Evolutionary conservation across 257 asterid genomes (phyloP).

Genomic region (Nicotiana noctiflora): DNA sequence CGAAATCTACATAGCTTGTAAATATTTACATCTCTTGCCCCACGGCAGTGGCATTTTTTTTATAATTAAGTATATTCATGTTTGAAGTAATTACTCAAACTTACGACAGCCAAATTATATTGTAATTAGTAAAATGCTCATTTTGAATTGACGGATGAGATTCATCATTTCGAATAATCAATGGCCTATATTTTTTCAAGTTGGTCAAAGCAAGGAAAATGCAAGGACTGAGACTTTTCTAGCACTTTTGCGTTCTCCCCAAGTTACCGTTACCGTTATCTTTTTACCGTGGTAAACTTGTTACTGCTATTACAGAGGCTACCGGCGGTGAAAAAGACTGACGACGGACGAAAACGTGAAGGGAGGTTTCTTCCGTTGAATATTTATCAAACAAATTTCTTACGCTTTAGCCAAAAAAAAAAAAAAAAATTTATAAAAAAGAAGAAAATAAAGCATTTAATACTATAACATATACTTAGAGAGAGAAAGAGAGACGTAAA

Average conservation of each 20-base stretch:
- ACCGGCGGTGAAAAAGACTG: neutral
- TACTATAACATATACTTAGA: neutral
- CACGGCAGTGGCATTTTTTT: no score
- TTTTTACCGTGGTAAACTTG: neutral
- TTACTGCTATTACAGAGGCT: neutral
- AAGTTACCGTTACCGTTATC: constrained; percentile 5
- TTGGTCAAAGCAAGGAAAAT: neutral
- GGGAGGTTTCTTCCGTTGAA: neutral
- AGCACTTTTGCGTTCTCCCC: neutral
- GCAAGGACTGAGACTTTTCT: neutral
- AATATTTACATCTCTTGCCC: neutral
- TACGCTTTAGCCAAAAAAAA: neutral
- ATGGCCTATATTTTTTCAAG: neutral
- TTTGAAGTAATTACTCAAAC: no score
- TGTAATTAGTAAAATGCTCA: neutral
- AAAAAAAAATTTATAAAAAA: neutral
- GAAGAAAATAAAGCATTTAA: neutral
- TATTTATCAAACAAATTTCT: neutral
- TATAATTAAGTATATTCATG: no score
- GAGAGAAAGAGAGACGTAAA: constrained; percentile 37
- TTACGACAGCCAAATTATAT: no score
- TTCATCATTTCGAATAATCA: neutral
- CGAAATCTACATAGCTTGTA: neutral
- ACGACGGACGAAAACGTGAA: constrained; percentile 11
- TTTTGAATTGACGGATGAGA: neutral